Conservation (phyloP, 345 rosid genomes). For the Bruguiera gymnorhiza region DNA sequence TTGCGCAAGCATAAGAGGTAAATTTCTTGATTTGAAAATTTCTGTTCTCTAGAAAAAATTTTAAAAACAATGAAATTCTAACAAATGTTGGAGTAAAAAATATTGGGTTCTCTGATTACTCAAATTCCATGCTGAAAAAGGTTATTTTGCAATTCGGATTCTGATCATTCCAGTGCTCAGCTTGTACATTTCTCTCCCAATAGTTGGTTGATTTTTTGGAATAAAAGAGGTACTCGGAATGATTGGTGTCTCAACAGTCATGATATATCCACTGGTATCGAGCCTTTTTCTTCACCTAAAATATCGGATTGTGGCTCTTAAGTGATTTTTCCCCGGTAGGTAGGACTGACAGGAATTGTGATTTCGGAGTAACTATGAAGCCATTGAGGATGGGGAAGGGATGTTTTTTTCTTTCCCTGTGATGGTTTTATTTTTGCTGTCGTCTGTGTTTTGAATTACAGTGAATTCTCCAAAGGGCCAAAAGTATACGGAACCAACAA, state of each 20-base stretch:
- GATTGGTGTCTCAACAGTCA: not conserved
- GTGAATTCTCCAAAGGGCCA: conserved; percentile 17
- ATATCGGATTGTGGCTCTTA: not conserved
- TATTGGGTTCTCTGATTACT: not conserved
- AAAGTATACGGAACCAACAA: conserved; percentile 18
- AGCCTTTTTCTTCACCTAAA: conserved; percentile 18
- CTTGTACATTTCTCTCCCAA: not conserved
- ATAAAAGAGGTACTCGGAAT: not conserved
- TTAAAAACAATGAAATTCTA: not conserved
- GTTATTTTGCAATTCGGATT: conserved; percentile 15
- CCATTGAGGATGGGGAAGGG: conserved; percentile 25
- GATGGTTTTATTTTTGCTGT: too few species aligned
- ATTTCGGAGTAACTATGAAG: conserved; percentile 2
- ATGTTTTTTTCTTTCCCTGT: conserved; percentile 19
- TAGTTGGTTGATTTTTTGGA: conserved; percentile 10
- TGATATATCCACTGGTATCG: not conserved
- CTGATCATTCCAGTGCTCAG: too few species aligned
- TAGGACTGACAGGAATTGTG: not conserved
- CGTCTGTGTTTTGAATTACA: not conserved
- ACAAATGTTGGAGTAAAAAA: not conserved
- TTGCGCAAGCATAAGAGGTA: conserved; percentile 52
- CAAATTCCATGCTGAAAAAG: conserved; percentile 11
- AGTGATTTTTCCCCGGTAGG: not conserved
- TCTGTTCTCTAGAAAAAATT: not conserved
- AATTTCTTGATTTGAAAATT: conserved; percentile 12